Percentiles rank a stretch among this genome's conserved stretches.
Evolutionary conservation across 306 rosid genomes (phyloP).

Genomic region (Urtica urens): DNA sequence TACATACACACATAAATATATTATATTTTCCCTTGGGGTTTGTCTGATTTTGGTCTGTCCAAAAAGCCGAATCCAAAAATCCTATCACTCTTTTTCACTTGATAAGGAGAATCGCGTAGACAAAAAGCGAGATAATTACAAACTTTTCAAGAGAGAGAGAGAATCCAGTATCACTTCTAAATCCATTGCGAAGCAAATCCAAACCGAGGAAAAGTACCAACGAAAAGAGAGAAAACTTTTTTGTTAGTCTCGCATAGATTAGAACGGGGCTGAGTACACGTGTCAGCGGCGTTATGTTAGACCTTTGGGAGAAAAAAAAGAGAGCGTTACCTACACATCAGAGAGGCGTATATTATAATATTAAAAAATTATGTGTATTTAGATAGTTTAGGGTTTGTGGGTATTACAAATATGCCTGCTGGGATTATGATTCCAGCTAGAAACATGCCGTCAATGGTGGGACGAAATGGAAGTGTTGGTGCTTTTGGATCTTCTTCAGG

Average conservation of each 20-base stretch:
- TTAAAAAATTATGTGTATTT: no score
- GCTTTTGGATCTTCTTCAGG: constrained; percentile 56
- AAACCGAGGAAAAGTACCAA: background rate
- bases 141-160: background rate
- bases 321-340: background rate
- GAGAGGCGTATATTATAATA: background rate
- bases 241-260: background rate
- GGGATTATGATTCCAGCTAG: constrained; percentile 49
- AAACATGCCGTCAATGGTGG: constrained; percentile 40
- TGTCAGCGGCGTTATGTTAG: no score
- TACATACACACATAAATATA: constrained; percentile 1
- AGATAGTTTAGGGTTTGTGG: constrained; percentile 4
- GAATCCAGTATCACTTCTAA: no score
- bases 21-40: background rate
- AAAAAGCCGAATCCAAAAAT: constrained; percentile 23
- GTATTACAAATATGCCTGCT: constrained; percentile 40
- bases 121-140: background rate
- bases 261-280: no score
- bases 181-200: no score
- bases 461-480: constrained; percentile 34
- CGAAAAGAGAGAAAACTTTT: background rate
- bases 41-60: constrained; percentile 16
- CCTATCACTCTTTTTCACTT: constrained; percentile 10
- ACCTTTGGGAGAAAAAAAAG: background rate
- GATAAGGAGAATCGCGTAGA: constrained; percentile 5